Evolutionary conservation across 768 basidiomycete genomes (phyloP).

Genomic region (Tulasnella sp.): DNA sequence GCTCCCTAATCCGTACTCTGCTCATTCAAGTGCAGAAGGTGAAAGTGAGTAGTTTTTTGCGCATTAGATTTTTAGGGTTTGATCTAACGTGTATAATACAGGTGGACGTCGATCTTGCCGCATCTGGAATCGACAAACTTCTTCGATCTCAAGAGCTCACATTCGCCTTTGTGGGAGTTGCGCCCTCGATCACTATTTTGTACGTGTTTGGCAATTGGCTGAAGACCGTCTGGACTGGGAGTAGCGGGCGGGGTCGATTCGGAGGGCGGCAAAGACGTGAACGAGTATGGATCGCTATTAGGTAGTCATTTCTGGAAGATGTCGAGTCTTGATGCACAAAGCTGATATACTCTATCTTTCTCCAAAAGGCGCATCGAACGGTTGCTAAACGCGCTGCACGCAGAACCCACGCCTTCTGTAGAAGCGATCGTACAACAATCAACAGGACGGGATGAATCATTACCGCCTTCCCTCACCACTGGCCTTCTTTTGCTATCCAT

Average conservation of each 20-base stretch:
- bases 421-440: neutral
- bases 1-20: constrained; percentile 70
- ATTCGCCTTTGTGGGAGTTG: constrained; percentile 94
- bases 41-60: constrained; percentile 44
- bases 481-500: constrained; percentile 67
- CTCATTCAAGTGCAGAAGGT: constrained; percentile 94
- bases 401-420: neutral
- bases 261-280: constrained; percentile 47
- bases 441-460: neutral
- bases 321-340: neutral
- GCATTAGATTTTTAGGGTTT: neutral
- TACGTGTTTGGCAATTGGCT: constrained; percentile 54
- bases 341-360: constrained; percentile 23
- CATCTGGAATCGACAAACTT: constrained; percentile 85
- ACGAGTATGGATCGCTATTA: constrained; percentile 60
- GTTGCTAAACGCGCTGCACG: constrained; percentile 32
- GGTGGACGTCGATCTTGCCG: constrained; percentile 87
- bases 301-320: constrained; percentile 32
- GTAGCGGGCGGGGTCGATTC: constrained; percentile 39
- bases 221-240: constrained; percentile 39
- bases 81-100: constrained; percentile 24
- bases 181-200: constrained; percentile 73
- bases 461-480: constrained; percentile 37
- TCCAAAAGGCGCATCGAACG: constrained; percentile 52
- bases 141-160: constrained; percentile 91